A percentile compares a stretch with the other conserved stretches of the same genome.
Conservation (phyloP, 2,329 filamentous ascomycete species). For the Fusarium sp. region DNA sequence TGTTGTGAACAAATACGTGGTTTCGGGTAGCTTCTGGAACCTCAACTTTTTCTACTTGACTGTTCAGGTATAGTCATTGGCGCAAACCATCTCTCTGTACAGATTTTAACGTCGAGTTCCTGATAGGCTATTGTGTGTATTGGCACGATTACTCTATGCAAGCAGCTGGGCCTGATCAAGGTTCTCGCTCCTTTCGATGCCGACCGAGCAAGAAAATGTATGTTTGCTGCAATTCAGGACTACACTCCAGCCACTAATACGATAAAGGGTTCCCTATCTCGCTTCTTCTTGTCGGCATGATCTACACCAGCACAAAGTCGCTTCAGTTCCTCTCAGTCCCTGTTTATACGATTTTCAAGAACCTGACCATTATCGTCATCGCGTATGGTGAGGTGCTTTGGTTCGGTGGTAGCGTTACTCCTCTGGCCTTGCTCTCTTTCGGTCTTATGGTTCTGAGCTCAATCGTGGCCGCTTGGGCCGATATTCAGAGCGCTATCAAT, state of each 20-base stretch:
- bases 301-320: slow-evolving; percentile 96
- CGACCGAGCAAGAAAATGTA: slow-evolving; percentile 94
- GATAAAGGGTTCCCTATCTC: slow-evolving; percentile 92
- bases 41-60: slow-evolving; percentile 95
- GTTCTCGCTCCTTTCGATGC: slow-evolving; percentile 84
- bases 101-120: slow-evolving; percentile 18
- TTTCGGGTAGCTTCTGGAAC: slow-evolving; percentile 92
- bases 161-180: slow-evolving; percentile 82
- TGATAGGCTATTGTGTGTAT: slow-evolving; percentile 88
- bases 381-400: slow-evolving; percentile 98
- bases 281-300: slow-evolving; percentile 96
- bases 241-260: slow-evolving; percentile 32
- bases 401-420: slow-evolving; percentile 94
- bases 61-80: slow-evolving; percentile 77
- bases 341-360: slow-evolving; percentile 99
- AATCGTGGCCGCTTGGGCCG: slow-evolving; percentile 94
- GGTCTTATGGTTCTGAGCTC: slow-evolving; percentile 97
- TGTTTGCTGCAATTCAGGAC: slow-evolving; percentile 45
- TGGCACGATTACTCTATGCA: slow-evolving; percentile 83
- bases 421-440: slow-evolving; percentile 90
- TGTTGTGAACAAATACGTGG: slow-evolving; percentile 98
- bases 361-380: slow-evolving; percentile 98
- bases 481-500: slow-evolving; percentile 86
- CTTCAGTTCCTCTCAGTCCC: slow-evolving; percentile 97
- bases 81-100: neutral